phyloP scores from a whole-genome alignment of 1,284 basidiomycete genomes.

The Naganishia sp. region DNA sequence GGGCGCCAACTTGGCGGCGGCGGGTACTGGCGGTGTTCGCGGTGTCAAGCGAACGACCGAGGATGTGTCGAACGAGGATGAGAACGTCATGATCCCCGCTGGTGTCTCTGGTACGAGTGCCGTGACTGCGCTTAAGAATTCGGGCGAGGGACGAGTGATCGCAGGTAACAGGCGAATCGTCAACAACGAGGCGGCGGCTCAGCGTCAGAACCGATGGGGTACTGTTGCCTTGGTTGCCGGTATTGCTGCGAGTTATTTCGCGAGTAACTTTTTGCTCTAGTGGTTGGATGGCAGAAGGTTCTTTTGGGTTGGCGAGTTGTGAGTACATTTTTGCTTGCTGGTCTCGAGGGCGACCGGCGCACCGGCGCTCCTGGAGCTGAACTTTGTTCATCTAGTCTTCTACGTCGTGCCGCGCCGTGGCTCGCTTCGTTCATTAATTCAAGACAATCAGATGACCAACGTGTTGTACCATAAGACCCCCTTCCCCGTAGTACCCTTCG shows the following conservation, averaged over 20 bases:
- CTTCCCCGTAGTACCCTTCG: not conserved
- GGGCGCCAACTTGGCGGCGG: conserved; percentile 21
- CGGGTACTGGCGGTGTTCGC: conserved; percentile 34
- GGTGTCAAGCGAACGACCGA: conserved; percentile 46
- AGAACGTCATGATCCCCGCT: conserved; percentile 32
- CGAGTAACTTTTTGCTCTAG: conserved; percentile 23
- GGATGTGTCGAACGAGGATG: conserved; percentile 41
- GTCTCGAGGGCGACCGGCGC: not conserved
- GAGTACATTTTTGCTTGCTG: not conserved
- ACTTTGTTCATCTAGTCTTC: not conserved
- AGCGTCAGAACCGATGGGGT: conserved; percentile 49
- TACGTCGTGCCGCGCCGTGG: not conserved
- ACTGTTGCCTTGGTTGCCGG: conserved; percentile 51
- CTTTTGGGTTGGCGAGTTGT: not conserved
- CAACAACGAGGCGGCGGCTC: conserved; percentile 32
- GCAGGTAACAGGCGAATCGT: conserved; percentile 47
- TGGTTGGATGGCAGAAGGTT: too few species aligned
- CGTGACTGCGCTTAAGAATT: conserved; percentile 27
- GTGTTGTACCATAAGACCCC: conserved; percentile 7
- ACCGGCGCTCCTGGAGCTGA: conserved; percentile 7
- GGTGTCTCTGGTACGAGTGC: conserved; percentile 36
- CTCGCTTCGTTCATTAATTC: not conserved
- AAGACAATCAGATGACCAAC: not conserved
- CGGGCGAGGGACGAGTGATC: conserved; percentile 41
- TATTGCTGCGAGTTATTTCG: conserved; percentile 35